phyloP scores from a whole-genome alignment of 1,284 basidiomycete genomes.

The Ustilago vetiveriae region DNA sequence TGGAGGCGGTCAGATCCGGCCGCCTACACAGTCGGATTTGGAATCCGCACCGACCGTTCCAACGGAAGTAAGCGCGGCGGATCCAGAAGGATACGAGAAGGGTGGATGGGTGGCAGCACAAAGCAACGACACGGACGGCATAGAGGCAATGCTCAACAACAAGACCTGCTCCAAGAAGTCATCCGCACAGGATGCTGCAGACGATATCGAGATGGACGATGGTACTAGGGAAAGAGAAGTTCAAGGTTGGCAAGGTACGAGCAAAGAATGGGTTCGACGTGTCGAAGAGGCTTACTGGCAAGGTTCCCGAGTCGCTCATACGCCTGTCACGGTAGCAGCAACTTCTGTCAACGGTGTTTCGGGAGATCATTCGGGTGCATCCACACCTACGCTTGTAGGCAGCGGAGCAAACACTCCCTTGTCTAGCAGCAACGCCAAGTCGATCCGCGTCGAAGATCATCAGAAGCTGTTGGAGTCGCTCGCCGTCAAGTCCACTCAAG shows the following conservation, averaged over 20 bases:
- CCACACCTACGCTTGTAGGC: conserved; percentile 24
- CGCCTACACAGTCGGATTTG: conserved; percentile 37
- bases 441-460: conserved; percentile 26
- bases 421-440: conserved; percentile 28
- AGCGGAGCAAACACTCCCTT: conserved; percentile 35
- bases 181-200: conserved; percentile 69
- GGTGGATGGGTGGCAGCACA: conserved; percentile 37
- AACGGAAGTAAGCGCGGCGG: background rate
- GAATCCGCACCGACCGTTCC: background rate
- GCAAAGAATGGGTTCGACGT: conserved; percentile 61
- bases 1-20: conserved; percentile 83
- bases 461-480: conserved; percentile 26
- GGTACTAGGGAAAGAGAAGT: conserved; percentile 34
- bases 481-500: background rate
- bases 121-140: conserved; percentile 67
- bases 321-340: conserved; percentile 36
- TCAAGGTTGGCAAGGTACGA: conserved; percentile 64
- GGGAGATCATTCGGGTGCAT: conserved; percentile 18
- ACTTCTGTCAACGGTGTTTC: background rate
- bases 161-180: conserved; percentile 61
- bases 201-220: conserved; percentile 48
- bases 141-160: conserved; percentile 70
- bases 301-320: conserved; percentile 43
- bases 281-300: conserved; percentile 65
- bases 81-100: conserved; percentile 35